Conservation (phyloP, 2,329 filamentous ascomycete genomes). For the Aspergillus aculeatinus region DNA sequence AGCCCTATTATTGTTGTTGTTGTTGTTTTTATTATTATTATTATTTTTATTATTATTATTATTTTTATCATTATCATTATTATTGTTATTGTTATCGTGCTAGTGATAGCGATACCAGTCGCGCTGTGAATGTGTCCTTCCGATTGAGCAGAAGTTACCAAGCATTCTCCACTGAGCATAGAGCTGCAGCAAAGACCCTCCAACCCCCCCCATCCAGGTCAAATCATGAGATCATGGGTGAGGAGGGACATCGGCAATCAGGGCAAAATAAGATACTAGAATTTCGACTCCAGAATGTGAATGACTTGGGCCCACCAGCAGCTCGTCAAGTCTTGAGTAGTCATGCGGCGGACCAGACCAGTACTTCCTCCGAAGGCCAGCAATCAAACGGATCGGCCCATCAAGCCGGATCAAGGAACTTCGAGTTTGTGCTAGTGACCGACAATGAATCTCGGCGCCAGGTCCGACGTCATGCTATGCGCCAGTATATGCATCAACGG, state of each 20-base stretch:
- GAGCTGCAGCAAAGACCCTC: slow-evolving; percentile 3
- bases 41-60: no score
- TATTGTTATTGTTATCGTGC: no score
- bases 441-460: slow-evolving; percentile 33
- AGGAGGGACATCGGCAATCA: slow-evolving; percentile 21
- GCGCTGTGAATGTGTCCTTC: slow-evolving; percentile 11
- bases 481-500: slow-evolving; percentile 35
- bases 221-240: slow-evolving; percentile 32
- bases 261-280: slow-evolving; percentile 9
- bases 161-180: slow-evolving; percentile 13
- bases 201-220: not conserved
- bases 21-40: no score
- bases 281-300: slow-evolving; percentile 8
- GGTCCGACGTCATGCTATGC: slow-evolving; percentile 38
- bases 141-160: slow-evolving; percentile 11
- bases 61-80: no score
- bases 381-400: slow-evolving; percentile 8
- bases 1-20: not conserved
- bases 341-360: slow-evolving; percentile 12
- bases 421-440: slow-evolving; percentile 36
- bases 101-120: not conserved
- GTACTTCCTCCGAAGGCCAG: slow-evolving; percentile 6
- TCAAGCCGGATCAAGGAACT: slow-evolving; percentile 21
- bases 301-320: not conserved
- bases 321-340: slow-evolving; percentile 9